These are phyloP conservation scores for Fusarium globosum DNA, from an alignment of 2,329 filamentous ascomycete species.

Conservation along the genomic window DNA sequence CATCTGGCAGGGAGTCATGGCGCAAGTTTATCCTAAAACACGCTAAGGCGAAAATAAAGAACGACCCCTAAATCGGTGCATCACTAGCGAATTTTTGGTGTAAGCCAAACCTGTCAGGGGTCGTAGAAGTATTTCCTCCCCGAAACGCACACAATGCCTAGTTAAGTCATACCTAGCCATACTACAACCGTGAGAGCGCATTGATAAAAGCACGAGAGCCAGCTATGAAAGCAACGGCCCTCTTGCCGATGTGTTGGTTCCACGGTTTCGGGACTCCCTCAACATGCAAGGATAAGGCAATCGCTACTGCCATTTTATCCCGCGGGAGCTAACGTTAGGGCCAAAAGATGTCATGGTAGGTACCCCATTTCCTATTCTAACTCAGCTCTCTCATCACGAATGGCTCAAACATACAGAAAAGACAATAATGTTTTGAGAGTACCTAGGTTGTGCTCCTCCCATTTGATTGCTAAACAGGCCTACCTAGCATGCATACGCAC, in stretches of 20 bases:
- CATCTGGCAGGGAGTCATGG: background rate
- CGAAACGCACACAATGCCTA: background rate
- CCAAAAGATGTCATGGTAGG: no score
- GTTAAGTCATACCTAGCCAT: background rate
- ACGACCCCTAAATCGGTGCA: background rate
- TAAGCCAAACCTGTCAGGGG: background rate
- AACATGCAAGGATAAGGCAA: background rate
- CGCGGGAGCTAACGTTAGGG: no score
- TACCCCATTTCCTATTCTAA: background rate
- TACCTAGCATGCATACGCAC: background rate
- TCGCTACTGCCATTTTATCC: background rate
- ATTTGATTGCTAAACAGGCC: background rate
- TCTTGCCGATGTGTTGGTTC: background rate
- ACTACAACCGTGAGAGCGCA: background rate
- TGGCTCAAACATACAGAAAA: background rate
- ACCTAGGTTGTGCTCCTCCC: background rate
- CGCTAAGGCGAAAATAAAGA: background rate
- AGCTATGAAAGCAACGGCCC: background rate
- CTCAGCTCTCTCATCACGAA: background rate
- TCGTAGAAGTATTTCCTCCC: background rate
- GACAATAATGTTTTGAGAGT: background rate
- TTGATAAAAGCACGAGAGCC: background rate
- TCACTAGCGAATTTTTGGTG: background rate
- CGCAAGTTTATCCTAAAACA: background rate
- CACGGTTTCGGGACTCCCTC: background rate